phyloP scores from a whole-genome alignment of 192 early-diverging fungal genomes.

The Mycoemilia scoparia region DNA sequence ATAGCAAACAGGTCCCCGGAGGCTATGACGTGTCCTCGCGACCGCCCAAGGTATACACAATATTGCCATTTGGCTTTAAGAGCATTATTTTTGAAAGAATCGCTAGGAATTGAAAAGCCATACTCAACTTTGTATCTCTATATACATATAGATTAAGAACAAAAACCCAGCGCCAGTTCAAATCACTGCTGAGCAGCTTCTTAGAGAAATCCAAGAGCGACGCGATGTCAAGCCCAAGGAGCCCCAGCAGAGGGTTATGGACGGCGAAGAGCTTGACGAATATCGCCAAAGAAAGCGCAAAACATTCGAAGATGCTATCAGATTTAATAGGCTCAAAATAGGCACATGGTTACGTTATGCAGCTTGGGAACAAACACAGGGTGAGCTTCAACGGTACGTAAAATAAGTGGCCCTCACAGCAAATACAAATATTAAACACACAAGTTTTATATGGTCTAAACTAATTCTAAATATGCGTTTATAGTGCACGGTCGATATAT shows the following conservation, averaged over 20 bases:
- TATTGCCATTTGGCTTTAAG: too few species aligned
- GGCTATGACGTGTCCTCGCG: slow-evolving; percentile 16
- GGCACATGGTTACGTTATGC: slow-evolving; percentile 93
- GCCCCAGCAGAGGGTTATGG: slow-evolving; percentile 75
- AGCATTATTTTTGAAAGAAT: too few species aligned
- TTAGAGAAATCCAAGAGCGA: slow-evolving; percentile 83
- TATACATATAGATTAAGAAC: slow-evolving; percentile 63
- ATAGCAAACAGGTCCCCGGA: too few species aligned
- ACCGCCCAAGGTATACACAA: slow-evolving; percentile 12
- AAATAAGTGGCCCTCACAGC: too few species aligned
- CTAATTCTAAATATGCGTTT: too few species aligned
- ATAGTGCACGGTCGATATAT: slow-evolving; percentile 66
- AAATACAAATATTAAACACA: too few species aligned
- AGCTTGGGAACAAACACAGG: slow-evolving; percentile 82
- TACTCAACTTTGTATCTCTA: neutral
- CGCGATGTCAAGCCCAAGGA: slow-evolving; percentile 38
- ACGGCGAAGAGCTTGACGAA: slow-evolving; percentile 82
- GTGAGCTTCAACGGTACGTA: slow-evolving; percentile 74
- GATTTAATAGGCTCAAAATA: slow-evolving; percentile 67
- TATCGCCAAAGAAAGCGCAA: slow-evolving; percentile 79
- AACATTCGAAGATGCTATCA: slow-evolving; percentile 82
- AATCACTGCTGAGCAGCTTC: slow-evolving; percentile 97
- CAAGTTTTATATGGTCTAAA: too few species aligned
- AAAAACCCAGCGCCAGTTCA: slow-evolving; percentile 94
- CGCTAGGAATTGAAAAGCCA: too few species aligned